These are phyloP conservation scores for Clarireedia sp. DNA, from an alignment of 2,329 filamentous ascomycete species.

Conservation along the genomic window DNA sequence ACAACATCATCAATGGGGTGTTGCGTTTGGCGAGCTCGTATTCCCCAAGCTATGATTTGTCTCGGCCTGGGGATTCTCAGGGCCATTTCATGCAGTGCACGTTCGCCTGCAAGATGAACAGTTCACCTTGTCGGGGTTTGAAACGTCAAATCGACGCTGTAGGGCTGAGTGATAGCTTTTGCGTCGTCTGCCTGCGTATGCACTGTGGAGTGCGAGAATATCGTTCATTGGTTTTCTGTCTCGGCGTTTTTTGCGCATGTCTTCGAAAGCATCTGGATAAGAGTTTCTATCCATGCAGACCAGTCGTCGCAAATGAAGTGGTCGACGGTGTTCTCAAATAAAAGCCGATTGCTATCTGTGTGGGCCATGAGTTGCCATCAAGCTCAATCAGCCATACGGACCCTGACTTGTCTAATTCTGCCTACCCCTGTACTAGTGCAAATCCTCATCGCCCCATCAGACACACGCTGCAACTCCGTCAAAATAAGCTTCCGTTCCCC, in stretches of 20 bases:
- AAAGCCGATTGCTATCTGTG: neutral
- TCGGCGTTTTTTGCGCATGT: no score
- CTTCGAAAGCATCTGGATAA: no score
- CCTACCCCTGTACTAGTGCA: neutral
- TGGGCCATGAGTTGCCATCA: neutral
- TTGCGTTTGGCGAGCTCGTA: neutral
- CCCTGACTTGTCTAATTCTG: neutral
- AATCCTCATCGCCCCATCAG: neutral
- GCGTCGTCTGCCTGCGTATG: no score
- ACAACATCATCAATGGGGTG: neutral
- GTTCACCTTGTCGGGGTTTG: neutral
- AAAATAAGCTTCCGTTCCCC: neutral
- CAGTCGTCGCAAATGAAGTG: no score
- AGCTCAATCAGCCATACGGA: neutral
- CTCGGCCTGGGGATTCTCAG: neutral
- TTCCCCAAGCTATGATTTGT: neutral
- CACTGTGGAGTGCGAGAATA: no score
- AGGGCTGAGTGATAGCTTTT: neutral
- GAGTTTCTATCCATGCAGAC: no score
- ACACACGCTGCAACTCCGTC: neutral
- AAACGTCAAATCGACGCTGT: neutral
- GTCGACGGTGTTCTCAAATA: no score
- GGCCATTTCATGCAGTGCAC: neutral
- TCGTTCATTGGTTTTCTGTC: no score
- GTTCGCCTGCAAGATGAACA: neutral